Evolutionary conservation across 192 early-diverging fungal species (phyloP).

Genomic region (Gonapodya sp.): DNA sequence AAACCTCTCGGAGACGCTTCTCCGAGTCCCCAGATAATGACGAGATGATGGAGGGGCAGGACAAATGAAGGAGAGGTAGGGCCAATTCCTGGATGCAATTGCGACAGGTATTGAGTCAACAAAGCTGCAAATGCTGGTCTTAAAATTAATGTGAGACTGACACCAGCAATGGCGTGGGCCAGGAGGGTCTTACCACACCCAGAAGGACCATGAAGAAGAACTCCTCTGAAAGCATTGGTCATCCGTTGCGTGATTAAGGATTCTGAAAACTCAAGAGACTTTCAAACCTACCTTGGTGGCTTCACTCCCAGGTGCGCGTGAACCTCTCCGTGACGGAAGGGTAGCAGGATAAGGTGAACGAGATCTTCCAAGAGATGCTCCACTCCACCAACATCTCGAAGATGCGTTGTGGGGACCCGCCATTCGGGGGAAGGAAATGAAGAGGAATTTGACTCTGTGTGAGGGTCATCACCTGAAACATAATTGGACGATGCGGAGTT

Average conservation of each 20-base stretch:
- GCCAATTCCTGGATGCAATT: constrained; percentile 81
- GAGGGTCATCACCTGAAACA: no score
- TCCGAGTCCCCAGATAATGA: constrained; percentile 99
- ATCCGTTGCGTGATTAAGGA: not conserved
- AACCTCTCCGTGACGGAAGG: constrained; percentile 86
- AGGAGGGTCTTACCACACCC: constrained; percentile 95
- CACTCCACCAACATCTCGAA: constrained; percentile 83
- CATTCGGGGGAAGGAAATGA: constrained; percentile 23
- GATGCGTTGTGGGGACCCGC: constrained; percentile 43
- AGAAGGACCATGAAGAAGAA: constrained; percentile 90
- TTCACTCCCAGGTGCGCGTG: constrained; percentile 86
- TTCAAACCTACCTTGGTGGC: constrained; percentile 48
- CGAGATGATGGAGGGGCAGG: constrained; percentile 87
- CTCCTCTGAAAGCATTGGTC: constrained; percentile 43
- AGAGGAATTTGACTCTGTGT: no score
- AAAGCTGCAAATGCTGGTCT: not conserved
- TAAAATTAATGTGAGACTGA: not conserved
- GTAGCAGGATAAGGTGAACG: constrained; percentile 85
- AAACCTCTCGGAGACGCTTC: constrained; percentile 94
- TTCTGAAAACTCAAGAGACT: not conserved
- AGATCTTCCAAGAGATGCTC: constrained; percentile 84
- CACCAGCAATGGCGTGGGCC: constrained; percentile 83
- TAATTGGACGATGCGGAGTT: no score
- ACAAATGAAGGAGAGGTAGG: constrained; percentile 87
- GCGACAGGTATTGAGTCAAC: constrained; percentile 29